Evolutionary conservation across 73 alveolate genomes (phyloP), one percentile per base, ranked within the genome.

Genomic region (Paramecium caudatum): DNA sequence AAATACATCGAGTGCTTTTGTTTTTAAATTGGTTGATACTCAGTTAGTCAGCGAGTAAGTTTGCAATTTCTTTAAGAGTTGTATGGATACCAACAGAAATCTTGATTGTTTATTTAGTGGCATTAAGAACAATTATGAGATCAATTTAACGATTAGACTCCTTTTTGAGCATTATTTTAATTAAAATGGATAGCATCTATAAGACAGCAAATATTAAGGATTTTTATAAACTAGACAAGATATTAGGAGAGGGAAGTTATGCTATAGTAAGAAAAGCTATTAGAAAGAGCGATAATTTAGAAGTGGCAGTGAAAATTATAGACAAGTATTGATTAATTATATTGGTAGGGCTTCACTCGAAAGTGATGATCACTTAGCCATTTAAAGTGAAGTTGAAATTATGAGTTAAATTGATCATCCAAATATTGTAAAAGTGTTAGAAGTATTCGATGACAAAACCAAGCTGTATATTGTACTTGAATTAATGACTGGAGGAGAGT

Each of bases 401-500:
- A 61, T 96, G 63, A 90, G 96, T 15, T 91, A 95, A 70, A 86
- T 96, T 7, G 99, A 96, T 82, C 99, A 96, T 82, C 99, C 99
- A 25, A 96, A 96, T 88, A 94, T 96, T 25, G 97, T 96, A 33
- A 93, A 95, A 69, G 50, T 94, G 19, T 90, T 63, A 34, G 97
- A 94, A 49, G 92, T 96, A 27, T 96, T 87, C 82, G 99, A 96
- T 37, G 98, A 96, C 78, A 90, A 93, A 46, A 82, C 48, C 7
- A 90, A 87, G 37, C 50, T 94, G 69, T 93, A 95, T 68, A 61
- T 96, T 9, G 99, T 96, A 21, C 55, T 95, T 63, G 99, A 96
- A 81, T 91, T 96, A 34, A 94, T 94, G 98, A 82, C 94, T 5
- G 99, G 99, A 6, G 99, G 99, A n/a, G 99, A 96, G 92, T 86